These are phyloP conservation scores for Aspergillus terreus DNA, from an alignment of 2,329 filamentous ascomycete genomes.

Conservation along the genomic window DNA sequence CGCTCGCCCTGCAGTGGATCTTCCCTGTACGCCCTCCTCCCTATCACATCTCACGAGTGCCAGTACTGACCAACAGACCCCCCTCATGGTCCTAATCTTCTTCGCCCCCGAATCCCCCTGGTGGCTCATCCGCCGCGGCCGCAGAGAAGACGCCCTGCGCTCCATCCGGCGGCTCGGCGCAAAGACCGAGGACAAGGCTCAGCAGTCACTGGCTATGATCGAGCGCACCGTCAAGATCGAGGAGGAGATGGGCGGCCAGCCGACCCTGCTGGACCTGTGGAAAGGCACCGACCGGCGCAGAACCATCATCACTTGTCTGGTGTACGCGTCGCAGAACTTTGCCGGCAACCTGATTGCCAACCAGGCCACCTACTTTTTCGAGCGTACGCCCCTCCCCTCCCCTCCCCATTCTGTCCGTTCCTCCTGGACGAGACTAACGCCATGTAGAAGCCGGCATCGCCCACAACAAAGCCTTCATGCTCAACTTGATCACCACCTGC, in stretches of 20 bases:
- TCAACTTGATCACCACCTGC: slow-evolving; percentile 27
- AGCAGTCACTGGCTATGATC: slow-evolving; percentile 28
- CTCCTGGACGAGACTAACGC: slow-evolving; percentile 1
- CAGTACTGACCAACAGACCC: slow-evolving; percentile 17
- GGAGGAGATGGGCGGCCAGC: slow-evolving; percentile 20
- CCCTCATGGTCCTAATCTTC: slow-evolving; percentile 24
- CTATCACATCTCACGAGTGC: not conserved
- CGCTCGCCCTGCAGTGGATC: slow-evolving; percentile 28
- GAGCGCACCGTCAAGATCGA: slow-evolving; percentile 33
- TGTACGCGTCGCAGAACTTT: slow-evolving; percentile 43
- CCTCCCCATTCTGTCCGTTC: not conserved
- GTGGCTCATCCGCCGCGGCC: slow-evolving; percentile 18
- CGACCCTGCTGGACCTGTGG: slow-evolving; percentile 27
- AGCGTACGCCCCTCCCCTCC: slow-evolving; percentile 20
- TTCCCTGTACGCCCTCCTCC: slow-evolving; percentile 22
- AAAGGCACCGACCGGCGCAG: slow-evolving; percentile 31
- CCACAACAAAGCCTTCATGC: slow-evolving; percentile 21
- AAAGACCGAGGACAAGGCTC: slow-evolving; percentile 12
- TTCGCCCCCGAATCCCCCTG: slow-evolving; percentile 19
- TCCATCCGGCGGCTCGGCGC: slow-evolving; percentile 23
- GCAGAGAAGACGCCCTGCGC: slow-evolving; percentile 19
- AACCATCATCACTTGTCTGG: slow-evolving; percentile 29
- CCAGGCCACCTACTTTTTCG: slow-evolving; percentile 60
- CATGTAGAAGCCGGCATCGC: slow-evolving; percentile 27
- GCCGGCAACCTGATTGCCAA: slow-evolving; percentile 62